Conservation (phyloP, 2,329 filamentous ascomycete genomes). For the Lasiodiplodia hormozganensis region DNA sequence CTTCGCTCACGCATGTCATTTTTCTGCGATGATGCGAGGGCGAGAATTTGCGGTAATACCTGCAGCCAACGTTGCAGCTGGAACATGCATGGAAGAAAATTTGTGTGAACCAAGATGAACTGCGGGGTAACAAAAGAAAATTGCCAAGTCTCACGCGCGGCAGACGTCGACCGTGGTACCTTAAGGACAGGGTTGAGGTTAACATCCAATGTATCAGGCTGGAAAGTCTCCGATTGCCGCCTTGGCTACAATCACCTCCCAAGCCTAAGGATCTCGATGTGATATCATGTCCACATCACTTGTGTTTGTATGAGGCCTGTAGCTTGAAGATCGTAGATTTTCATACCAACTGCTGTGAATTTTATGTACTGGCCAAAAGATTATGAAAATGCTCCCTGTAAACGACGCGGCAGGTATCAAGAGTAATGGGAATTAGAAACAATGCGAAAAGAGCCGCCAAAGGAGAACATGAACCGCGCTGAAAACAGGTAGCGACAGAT, state of each 20-base stretch:
- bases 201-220: background rate
- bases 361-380: conserved; percentile 1
- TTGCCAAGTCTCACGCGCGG: background rate
- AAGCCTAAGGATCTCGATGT: conserved; percentile 5
- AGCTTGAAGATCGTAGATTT: background rate
- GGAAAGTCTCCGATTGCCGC: background rate
- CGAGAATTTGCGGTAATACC: background rate
- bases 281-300: background rate
- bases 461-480: background rate
- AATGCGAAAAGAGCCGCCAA: background rate
- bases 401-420: conserved; percentile 17
- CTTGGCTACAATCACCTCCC: background rate
- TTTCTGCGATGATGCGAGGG: background rate
- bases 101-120: background rate
- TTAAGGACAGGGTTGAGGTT: background rate
- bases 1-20: background rate
- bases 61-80: background rate
- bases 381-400: conserved; percentile 4
- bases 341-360: conserved; percentile 9
- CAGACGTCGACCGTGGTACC: background rate
- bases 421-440: background rate
- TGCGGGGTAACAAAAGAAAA: background rate
- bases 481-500: conserved; percentile 2
- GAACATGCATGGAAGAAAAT: background rate
- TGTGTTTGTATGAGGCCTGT: background rate